Base-by-base conservation (phyloP, 495 filamentous ascomycete genomes). In the Trichocladium uniseriatum region DNA sequence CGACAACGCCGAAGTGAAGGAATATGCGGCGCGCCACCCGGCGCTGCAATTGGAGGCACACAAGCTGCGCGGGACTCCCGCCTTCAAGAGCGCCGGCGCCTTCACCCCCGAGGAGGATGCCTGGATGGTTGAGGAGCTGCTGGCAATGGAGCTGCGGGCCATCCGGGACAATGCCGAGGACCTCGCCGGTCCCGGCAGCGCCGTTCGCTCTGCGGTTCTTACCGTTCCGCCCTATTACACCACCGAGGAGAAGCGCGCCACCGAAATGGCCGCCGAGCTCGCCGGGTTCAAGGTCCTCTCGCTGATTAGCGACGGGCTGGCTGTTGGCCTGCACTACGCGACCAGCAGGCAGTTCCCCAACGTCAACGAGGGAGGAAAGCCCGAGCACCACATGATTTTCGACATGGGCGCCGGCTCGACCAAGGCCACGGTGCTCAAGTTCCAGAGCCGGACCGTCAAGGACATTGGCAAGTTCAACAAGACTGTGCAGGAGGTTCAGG, bases 331-430 rank as follows among this genome's bases (percentile, higher is more conserved):
- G 45, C 92, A 99, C 65, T 99, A 96, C 64, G 92, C 92, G 16
- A 96, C 87, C 14, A 84, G 79, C 57, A 78, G 92, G 55, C 87
- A 81, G 18, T 99, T 99, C 68, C 87, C 88, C 14, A 86, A 75
- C 52, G 71, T 94, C 32, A 84, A 78, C 36, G 82, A 91, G 47
- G 90, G 89, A 38, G 83, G 81, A 56, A 90, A 87, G 71, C 86
- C 92, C 3, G 92, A 99, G 65, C 79, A 85, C 58, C 88, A 99
- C 62, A 73, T 99, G 60, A 79, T 99, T 15, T 97, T 89, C 56
- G 94, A 99, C 58, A 96, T 97, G 90, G 92, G 92, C 50, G 92
- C 92, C 58, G 92, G 92, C 8, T 94, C 88, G n/a, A 87, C 94
- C 14, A 94, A 88, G 49, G 92, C 91, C n/a, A 94, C 89, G 7